A percentile compares a stretch with the other conserved stretches of the same genome.
phyloP scores from a whole-genome alignment of 2,329 filamentous ascomycete genomes.

The Penicillium sp. region DNA sequence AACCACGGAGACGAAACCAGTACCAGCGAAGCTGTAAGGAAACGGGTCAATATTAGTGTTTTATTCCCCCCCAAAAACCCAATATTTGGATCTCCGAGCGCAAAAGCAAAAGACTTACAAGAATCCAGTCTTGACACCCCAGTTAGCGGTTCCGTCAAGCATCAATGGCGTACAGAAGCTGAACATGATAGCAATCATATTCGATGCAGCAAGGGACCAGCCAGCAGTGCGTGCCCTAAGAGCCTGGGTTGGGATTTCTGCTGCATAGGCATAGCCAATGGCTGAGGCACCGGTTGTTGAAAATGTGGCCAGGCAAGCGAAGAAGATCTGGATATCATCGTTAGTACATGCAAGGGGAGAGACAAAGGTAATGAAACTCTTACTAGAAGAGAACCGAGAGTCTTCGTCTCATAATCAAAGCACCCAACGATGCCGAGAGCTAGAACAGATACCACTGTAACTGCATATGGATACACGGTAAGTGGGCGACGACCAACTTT shows the following conservation, averaged over 20 bases:
- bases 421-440: constrained; percentile 40
- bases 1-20: constrained; percentile 26
- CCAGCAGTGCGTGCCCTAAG: constrained; percentile 39
- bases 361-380: background rate
- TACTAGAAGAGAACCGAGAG: constrained; percentile 37
- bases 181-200: constrained; percentile 42
- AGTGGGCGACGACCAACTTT: constrained; percentile 37
- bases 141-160: constrained; percentile 38
- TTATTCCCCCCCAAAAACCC: too few relatives aligned
- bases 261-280: constrained; percentile 43
- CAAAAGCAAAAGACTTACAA: constrained; percentile 30
- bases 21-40: constrained; percentile 32
- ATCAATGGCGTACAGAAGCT: constrained; percentile 45
- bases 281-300: constrained; percentile 41
- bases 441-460: constrained; percentile 35
- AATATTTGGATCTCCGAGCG: too few relatives aligned
- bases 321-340: constrained; percentile 33
- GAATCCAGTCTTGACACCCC: constrained; percentile 46
- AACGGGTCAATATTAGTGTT: background rate
- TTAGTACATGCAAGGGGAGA: background rate
- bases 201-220: constrained; percentile 39
- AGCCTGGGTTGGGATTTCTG: constrained; percentile 40
- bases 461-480: constrained; percentile 38
- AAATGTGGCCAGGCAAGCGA: constrained; percentile 41
- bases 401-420: constrained; percentile 34